Evolutionary conservation across 176 grass and related monocot genomes (phyloP), one percentile per base, ranked within the genome.

Genomic region (Tillandsia fasciculata): DNA sequence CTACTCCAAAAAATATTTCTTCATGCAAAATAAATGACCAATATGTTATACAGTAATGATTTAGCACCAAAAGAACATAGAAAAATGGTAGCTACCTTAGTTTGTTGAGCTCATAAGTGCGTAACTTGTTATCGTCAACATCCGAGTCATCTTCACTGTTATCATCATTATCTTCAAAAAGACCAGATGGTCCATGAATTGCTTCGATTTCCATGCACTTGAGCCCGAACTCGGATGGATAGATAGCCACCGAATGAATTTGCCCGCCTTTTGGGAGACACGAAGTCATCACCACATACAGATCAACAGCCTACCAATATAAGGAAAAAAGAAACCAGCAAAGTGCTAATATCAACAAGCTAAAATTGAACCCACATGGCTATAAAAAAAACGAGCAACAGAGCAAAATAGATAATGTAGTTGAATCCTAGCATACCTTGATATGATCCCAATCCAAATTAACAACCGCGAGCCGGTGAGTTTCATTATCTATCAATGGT

Each of bases 361-460:
- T 66, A 14, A 23, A 66, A 66, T 59, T 22, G 54, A 59, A 8
- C 53, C 15, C 33, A 42, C 7, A 42, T 42, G 33, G 6, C 33
- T 42, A 6, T 1, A 42, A 42, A 42, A 42, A 54, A 14, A 22
- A 59, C 10, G 17, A 18, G 61, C 64, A 70, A 18, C 42, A 61
- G n/a, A 72, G 10, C 15, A 61, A 29, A 15, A 9, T 1, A 50
- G 10, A 23, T 10, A 76, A 52, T 66, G 11, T 12, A 5, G 11
- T 20, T 9, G 63, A n/a, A 27, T 18, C 68, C 26, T 24, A 47
- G 69, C 70, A 69, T 69, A 96, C 87, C 91, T 96, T 96, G 63
- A 96, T 85, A 88, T 96, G 83, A 79, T 84, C 80, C 91, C 91
- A 96, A 68, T 91, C 91, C 91, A 96, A 83, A 79, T 88, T 96